Evolutionary conservation across 2,329 filamentous ascomycete genomes (phyloP).

Genomic region (Beauveria australis): DNA sequence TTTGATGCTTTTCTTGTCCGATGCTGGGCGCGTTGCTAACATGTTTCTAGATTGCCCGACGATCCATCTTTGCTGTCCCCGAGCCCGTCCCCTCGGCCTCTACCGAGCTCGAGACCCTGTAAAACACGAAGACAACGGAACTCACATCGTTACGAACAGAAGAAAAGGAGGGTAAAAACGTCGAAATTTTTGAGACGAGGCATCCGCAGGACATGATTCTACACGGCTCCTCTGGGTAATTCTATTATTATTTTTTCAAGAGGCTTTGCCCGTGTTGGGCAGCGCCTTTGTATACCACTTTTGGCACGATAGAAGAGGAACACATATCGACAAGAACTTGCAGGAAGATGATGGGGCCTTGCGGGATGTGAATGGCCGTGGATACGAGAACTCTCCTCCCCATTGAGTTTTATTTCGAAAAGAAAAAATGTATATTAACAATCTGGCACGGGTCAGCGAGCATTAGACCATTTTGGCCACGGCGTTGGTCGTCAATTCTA

Average conservation of each 20-base stretch:
- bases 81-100: conserved; percentile 19
- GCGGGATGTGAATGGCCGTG: neutral
- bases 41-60: conserved; percentile 26
- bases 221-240: neutral
- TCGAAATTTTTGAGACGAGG: neutral
- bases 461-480: conserved; percentile 35
- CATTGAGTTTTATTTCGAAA: conserved; percentile 20
- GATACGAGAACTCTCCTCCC: conserved; percentile 43
- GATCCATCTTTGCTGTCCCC: conserved; percentile 33
- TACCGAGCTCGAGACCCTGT: conserved; percentile 11
- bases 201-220: neutral
- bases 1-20: neutral
- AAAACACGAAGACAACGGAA: neutral
- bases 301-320: conserved; percentile 3
- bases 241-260: neutral
- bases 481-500: conserved; percentile 24
- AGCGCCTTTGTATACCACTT: conserved; percentile 3
- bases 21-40: neutral
- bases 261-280: neutral
- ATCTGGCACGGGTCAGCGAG: conserved; percentile 32
- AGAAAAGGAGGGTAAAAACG: neutral
- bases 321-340: neutral
- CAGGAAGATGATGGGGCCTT: neutral
- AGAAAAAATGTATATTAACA: conserved; percentile 42
- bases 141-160: neutral